A percentile compares a stretch with the other conserved stretches of the same genome.
Evolutionary conservation across 805 yeast genomes (phyloP).

Genomic region (Lipomyces spencermartinsiae): DNA sequence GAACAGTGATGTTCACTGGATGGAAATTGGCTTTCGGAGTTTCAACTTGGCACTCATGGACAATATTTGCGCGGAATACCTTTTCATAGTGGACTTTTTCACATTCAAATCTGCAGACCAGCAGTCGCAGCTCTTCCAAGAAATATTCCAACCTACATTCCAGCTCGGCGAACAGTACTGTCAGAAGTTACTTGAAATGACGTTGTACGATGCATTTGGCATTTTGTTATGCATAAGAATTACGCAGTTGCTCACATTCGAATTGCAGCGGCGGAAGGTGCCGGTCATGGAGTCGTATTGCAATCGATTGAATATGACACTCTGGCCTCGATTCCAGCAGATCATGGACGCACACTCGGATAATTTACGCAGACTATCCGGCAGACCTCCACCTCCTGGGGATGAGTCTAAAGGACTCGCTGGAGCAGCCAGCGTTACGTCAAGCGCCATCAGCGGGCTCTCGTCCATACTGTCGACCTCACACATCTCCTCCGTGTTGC

Average conservation of each 20-base stretch:
- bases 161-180: conserved; percentile 58
- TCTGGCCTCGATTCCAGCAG: conserved; percentile 88
- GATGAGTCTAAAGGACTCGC: conserved; percentile 47
- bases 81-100: conserved; percentile 76
- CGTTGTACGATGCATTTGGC: conserved; percentile 74
- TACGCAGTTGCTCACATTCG: conserved; percentile 67
- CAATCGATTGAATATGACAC: conserved; percentile 63
- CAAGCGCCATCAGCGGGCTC: conserved; percentile 15
- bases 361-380: conserved; percentile 56
- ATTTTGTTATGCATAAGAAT: conserved; percentile 75
- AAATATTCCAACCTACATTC: conserved; percentile 61
- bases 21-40: conserved; percentile 76
- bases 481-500: conserved; percentile 47
- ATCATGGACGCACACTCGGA: conserved; percentile 80
- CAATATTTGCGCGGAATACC: conserved; percentile 76
- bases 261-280: conserved; percentile 69
- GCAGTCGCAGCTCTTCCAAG: conserved; percentile 47
- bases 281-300: conserved; percentile 76
- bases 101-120: conserved; percentile 40
- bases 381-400: conserved; percentile 12
- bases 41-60: conserved; percentile 76
- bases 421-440: conserved; percentile 44
- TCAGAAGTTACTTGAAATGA: conserved; percentile 46
- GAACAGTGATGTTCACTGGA: conserved; percentile 66
- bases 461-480: conserved; percentile 21